A percentile compares a stretch with the other conserved stretches of the same genome.
phyloP scores from a whole-genome alignment of 257 asterid genomes.

The Plantago elongata region DNA sequence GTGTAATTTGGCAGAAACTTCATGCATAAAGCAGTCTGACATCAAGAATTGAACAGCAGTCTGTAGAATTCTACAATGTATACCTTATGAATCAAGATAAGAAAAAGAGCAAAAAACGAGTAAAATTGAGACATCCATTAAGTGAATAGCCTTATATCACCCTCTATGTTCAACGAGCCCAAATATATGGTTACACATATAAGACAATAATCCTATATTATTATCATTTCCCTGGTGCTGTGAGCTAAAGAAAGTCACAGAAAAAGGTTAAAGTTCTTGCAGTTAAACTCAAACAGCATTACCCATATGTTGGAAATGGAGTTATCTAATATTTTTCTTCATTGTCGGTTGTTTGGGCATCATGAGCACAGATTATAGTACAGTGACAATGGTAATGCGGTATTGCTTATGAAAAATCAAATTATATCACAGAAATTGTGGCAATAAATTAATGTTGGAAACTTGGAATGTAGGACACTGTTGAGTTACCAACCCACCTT shows the following conservation, averaged over 20 bases:
- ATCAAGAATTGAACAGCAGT: too few relatives aligned
- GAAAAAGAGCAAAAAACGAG: not conserved
- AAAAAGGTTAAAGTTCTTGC: not conserved
- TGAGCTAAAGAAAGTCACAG: not conserved
- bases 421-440: not conserved
- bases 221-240: not conserved
- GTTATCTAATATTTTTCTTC: not conserved
- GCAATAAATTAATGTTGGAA: slow-evolving; percentile 3
- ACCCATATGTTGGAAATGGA: not conserved
- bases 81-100: not conserved
- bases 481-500: slow-evolving; percentile 43
- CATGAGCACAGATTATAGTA: not conserved
- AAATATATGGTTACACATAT: not conserved
- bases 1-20: too few relatives aligned
- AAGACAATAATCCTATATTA: not conserved
- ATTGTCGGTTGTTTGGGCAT: not conserved
- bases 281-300: not conserved
- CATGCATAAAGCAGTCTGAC: too few relatives aligned
- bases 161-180: not conserved
- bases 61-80: not conserved
- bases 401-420: not conserved
- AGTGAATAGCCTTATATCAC: not conserved
- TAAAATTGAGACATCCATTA: not conserved
- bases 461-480: not conserved
- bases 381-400: not conserved